Evolutionary conservation across 2,329 filamentous ascomycete genomes (phyloP).

Genomic region (Dothideomycetidae sp.): DNA sequence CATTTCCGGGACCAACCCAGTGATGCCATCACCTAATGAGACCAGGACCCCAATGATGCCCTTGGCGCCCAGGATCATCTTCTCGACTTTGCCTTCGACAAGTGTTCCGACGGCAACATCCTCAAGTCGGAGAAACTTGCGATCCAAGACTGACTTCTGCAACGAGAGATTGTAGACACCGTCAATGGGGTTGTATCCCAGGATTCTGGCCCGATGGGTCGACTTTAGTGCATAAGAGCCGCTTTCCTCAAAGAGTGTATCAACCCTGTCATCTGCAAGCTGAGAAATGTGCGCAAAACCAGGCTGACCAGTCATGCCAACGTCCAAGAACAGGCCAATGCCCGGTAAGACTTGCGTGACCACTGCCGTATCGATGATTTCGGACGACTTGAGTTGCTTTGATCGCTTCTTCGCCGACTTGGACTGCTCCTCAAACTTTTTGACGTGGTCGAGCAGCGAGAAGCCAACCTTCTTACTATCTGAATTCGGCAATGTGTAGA

Average conservation of each 20-base stretch:
- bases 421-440: slow-evolving; percentile 41
- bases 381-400: slow-evolving; percentile 53
- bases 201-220: slow-evolving; percentile 63
- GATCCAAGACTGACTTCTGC: slow-evolving; percentile 66
- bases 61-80: slow-evolving; percentile 61
- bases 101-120: slow-evolving; percentile 72
- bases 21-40: slow-evolving; percentile 72
- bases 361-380: slow-evolving; percentile 61
- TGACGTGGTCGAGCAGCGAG: slow-evolving; percentile 72
- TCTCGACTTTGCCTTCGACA: slow-evolving; percentile 72
- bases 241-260: slow-evolving; percentile 59
- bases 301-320: slow-evolving; percentile 52
- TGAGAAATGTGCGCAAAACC: slow-evolving; percentile 93
- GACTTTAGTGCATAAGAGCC: slow-evolving; percentile 69
- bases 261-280: slow-evolving; percentile 79
- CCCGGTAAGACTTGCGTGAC: slow-evolving; percentile 67
- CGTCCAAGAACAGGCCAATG: slow-evolving; percentile 66
- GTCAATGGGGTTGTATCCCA: slow-evolving; percentile 79
- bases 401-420: slow-evolving; percentile 22
- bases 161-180: slow-evolving; percentile 75
- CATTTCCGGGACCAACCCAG: slow-evolving; percentile 72
- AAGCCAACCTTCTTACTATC: slow-evolving; percentile 75
- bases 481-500: slow-evolving; percentile 70
- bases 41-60: slow-evolving; percentile 72
- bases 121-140: slow-evolving; percentile 80